These are phyloP conservation scores for Rheum nobile DNA, from an alignment of 148 eudicot genomes.

Conservation along the genomic window DNA sequence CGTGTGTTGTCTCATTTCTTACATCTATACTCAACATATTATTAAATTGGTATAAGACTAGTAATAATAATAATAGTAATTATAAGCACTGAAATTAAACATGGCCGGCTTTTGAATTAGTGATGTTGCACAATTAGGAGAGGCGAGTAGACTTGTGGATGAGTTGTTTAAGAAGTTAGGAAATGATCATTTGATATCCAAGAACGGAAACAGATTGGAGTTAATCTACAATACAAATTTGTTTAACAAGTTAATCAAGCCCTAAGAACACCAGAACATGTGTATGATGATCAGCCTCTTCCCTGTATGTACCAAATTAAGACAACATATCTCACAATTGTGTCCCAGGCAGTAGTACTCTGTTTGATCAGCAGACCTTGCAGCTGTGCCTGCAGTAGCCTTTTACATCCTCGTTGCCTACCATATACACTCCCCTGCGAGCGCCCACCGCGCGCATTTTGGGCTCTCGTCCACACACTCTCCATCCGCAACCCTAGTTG, in stretches of 20 bases:
- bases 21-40: background rate
- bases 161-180: too few relatives aligned
- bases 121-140: too few relatives aligned
- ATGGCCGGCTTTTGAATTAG: background rate
- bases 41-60: too few relatives aligned
- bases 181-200: too few relatives aligned
- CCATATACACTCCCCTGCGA: constrained; percentile 87
- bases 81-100: background rate
- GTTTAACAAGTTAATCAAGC: background rate
- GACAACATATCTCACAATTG: background rate
- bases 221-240: too few relatives aligned
- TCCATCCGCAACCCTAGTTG: background rate
- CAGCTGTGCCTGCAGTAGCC: constrained; percentile 77
- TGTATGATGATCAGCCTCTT: background rate
- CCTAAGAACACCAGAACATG: background rate
- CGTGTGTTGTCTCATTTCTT: background rate
- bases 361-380: constrained; percentile 36
- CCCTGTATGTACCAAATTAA: background rate
- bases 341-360: too few relatives aligned
- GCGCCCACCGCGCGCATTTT: constrained; percentile 58
- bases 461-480: constrained; percentile 45
- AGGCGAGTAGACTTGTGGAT: too few relatives aligned
- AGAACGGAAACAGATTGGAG: too few relatives aligned
- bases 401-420: constrained; percentile 30
- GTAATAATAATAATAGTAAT: too few relatives aligned